phyloP scores from a whole-genome alignment of 2,329 filamentous ascomycete species.

The Verticillium longisporum region DNA sequence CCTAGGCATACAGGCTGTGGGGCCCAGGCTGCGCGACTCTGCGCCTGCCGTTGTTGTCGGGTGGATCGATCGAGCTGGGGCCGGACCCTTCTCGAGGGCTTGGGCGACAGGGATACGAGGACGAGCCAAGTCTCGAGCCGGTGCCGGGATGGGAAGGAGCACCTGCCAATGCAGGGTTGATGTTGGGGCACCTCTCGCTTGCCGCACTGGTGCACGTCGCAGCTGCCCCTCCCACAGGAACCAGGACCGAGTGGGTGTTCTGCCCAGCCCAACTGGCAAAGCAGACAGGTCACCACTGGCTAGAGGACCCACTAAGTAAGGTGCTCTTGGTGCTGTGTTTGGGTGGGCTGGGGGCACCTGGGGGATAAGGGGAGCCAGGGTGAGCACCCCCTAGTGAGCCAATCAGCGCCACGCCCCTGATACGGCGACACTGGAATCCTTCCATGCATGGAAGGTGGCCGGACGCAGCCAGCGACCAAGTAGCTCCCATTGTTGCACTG shows the following conservation, averaged over 20 bases:
- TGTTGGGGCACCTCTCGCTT: background rate
- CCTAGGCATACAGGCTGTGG: background rate
- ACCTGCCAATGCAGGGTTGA: background rate
- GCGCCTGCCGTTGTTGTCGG: conserved; percentile 2
- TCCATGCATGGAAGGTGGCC: conserved; percentile 3
- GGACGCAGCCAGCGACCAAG: background rate
- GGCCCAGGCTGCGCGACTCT: background rate
- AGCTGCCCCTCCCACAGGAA: background rate
- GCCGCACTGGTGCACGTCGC: background rate
- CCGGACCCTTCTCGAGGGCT: background rate
- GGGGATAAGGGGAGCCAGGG: background rate
- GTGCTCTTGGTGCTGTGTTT: background rate
- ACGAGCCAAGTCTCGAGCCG: background rate
- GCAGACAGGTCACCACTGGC: background rate
- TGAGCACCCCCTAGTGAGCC: background rate
- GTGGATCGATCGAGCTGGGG: conserved; percentile 1
- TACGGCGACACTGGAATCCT: conserved; percentile 1
- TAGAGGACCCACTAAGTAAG: background rate
- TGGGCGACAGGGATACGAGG: background rate
- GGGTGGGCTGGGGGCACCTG: background rate
- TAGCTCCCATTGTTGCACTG: background rate
- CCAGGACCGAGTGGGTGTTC: background rate
- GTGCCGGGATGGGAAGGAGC: background rate
- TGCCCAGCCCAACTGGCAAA: background rate
- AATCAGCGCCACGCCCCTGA: background rate